Percentiles rank a stretch among this genome's conserved stretches.
These are phyloP conservation scores for Tylopilus balloui DNA, from an alignment of 768 basidiomycete species.

Conservation along the genomic window DNA sequence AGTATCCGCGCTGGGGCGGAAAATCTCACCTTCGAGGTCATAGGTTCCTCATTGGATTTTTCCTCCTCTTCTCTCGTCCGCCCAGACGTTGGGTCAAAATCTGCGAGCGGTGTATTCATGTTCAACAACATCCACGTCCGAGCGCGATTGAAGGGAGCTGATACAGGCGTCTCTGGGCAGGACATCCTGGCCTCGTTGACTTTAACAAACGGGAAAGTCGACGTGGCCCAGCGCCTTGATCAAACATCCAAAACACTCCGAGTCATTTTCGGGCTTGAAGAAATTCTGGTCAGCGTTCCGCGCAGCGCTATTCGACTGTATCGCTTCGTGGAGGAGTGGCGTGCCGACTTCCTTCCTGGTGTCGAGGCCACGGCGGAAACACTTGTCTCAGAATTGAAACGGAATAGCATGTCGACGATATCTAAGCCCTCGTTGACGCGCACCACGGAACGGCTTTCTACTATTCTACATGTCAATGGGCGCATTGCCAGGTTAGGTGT, in stretches of 20 bases:
- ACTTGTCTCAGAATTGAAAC: slow-evolving; percentile 59
- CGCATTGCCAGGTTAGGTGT: slow-evolving; percentile 49
- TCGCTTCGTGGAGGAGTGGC: slow-evolving; percentile 79
- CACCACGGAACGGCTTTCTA: slow-evolving; percentile 7
- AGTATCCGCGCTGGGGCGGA: slow-evolving; percentile 64
- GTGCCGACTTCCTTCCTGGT: slow-evolving; percentile 70
- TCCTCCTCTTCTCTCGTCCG: slow-evolving; percentile 20
- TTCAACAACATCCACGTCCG: slow-evolving; percentile 54
- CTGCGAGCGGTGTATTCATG: slow-evolving; percentile 44
- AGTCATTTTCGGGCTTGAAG: slow-evolving; percentile 41
- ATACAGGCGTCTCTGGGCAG: slow-evolving; percentile 38
- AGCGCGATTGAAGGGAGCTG: slow-evolving; percentile 48
- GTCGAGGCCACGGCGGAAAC: slow-evolving; percentile 64
- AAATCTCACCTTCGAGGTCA: slow-evolving; percentile 63
- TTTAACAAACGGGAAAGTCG: slow-evolving; percentile 44
- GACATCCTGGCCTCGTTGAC: slow-evolving; percentile 60
- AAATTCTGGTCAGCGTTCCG: slow-evolving; percentile 58
- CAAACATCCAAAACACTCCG: slow-evolving; percentile 36
- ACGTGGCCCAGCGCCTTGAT: slow-evolving; percentile 46
- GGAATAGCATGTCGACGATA: slow-evolving; percentile 36
- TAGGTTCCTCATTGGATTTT: slow-evolving; percentile 31
- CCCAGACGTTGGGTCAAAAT: slow-evolving; percentile 29
- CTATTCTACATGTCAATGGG: slow-evolving; percentile 47
- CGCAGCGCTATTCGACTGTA: slow-evolving; percentile 78
- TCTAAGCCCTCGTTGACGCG: slow-evolving; percentile 25